These are phyloP conservation scores for Lactifluus pinguis DNA, from an alignment of 768 basidiomycete species.

Conservation along the genomic window DNA sequence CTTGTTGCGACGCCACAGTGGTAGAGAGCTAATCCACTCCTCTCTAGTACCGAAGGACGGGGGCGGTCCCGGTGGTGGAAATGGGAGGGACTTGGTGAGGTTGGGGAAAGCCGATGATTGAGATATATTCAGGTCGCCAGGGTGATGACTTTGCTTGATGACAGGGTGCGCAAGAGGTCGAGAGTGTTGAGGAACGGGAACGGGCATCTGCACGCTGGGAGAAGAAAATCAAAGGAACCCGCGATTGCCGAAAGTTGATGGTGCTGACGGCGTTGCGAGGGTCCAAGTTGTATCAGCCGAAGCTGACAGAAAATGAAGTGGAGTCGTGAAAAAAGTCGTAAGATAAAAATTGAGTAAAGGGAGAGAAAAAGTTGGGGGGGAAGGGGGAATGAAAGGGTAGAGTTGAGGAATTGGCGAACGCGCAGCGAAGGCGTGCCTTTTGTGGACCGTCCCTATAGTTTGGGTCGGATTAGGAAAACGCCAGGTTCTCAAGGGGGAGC, in stretches of 20 bases:
- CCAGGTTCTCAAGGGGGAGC: slow-evolving; percentile 13
- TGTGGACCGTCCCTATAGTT: slow-evolving; percentile 25
- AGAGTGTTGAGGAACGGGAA: slow-evolving; percentile 61
- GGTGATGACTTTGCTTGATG: slow-evolving; percentile 42
- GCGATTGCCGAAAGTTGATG: slow-evolving; percentile 11
- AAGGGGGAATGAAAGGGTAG: slow-evolving; percentile 12
- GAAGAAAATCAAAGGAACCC: slow-evolving; percentile 24
- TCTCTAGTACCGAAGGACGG: slow-evolving; percentile 59
- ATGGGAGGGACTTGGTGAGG: slow-evolving; percentile 49
- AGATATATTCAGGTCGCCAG: slow-evolving; percentile 31
- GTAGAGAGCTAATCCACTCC: slow-evolving; percentile 65
- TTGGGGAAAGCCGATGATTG: slow-evolving; percentile 42
- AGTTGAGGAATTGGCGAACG: slow-evolving; percentile 54
- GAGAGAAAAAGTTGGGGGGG: slow-evolving; percentile 24
- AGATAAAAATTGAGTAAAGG: slow-evolving; percentile 29
- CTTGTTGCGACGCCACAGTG: slow-evolving; percentile 63
- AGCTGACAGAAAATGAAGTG: slow-evolving; percentile 31
- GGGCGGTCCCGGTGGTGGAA: slow-evolving; percentile 50
- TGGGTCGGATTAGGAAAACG: slow-evolving; percentile 5
- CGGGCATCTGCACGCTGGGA: slow-evolving; percentile 65
- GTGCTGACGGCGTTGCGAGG: slow-evolving; percentile 28
- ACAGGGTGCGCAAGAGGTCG: slow-evolving; percentile 56
- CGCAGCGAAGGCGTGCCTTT: slow-evolving; percentile 94
- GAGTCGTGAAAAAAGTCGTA: slow-evolving; percentile 72
- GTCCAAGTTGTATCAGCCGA: slow-evolving; percentile 34